Conservation (phyloP, 768 basidiomycete species). For the Tremella yokohamensis region DNA sequence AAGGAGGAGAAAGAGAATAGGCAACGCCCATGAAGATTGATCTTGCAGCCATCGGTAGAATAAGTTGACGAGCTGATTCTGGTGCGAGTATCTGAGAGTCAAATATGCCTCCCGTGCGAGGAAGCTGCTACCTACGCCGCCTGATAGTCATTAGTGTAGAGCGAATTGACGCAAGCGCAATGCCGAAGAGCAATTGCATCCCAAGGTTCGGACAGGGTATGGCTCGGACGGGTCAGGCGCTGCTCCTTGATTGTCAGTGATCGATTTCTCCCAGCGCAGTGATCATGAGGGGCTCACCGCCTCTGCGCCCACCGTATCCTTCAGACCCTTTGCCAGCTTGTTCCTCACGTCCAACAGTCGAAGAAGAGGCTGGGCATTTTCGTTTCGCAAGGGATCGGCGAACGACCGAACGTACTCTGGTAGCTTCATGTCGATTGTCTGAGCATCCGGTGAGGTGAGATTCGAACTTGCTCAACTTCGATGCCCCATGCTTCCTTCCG, state of each 20-base stretch:
- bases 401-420: conserved; percentile 43
- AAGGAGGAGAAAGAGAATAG: conserved; percentile 73
- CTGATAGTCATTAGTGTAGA: conserved; percentile 29
- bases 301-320: conserved; percentile 37
- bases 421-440: conserved; percentile 28
- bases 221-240: conserved; percentile 33
- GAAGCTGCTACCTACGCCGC: conserved; percentile 33
- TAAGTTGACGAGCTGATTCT: conserved; percentile 53
- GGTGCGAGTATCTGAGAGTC: conserved; percentile 39
- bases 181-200: conserved; percentile 42
- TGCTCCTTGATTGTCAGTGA: conserved; percentile 23
- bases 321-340: conserved; percentile 38
- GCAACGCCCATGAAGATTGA: conserved; percentile 82
- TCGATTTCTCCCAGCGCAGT: conserved; percentile 2
- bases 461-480: too few species aligned
- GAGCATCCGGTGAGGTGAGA: too few species aligned
- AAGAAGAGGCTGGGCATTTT: conserved; percentile 30
- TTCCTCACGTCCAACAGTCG: conserved; percentile 31
- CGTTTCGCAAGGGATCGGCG: conserved; percentile 24
- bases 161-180: conserved; percentile 37
- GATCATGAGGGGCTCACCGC: conserved; percentile 25
- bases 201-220: conserved; percentile 42
- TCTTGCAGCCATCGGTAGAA: conserved; percentile 76
- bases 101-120: not conserved
- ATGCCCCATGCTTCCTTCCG: too few species aligned